These are phyloP conservation scores for Lanmaoa rubissima DNA, from an alignment of 768 basidiomycete genomes.

Conservation along the genomic window DNA sequence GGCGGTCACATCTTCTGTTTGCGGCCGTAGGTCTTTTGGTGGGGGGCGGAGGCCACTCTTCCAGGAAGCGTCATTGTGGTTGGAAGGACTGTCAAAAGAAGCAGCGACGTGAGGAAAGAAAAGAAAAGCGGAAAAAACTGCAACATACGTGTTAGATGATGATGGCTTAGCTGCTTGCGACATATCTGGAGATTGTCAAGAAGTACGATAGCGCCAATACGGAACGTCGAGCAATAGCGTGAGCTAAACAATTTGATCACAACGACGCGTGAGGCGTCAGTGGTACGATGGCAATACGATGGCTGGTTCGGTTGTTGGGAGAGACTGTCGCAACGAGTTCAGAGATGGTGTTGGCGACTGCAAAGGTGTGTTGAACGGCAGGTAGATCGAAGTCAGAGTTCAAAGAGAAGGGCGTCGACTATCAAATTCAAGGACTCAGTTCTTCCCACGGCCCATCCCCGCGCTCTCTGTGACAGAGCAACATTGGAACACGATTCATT, in stretches of 20 bases:
- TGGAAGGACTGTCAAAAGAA: slow-evolving; percentile 24
- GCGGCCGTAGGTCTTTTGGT: slow-evolving; percentile 89
- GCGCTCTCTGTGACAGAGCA: too few relatives aligned
- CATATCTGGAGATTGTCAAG: slow-evolving; percentile 22
- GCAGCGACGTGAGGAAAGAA: slow-evolving; percentile 1
- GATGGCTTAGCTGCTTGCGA: slow-evolving; percentile 34
- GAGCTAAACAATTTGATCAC: slow-evolving; percentile 19
- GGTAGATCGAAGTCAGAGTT: slow-evolving; percentile 33
- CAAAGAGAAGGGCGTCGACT: slow-evolving; percentile 22
- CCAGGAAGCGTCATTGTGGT: slow-evolving; percentile 49
- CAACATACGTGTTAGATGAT: slow-evolving; percentile 30
- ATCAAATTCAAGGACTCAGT: slow-evolving; percentile 25
- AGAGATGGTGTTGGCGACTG: slow-evolving; percentile 12
- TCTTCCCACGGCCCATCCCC: slow-evolving; percentile 27
- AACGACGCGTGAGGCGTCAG: slow-evolving; percentile 27
- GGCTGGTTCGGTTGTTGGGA: slow-evolving; percentile 12
- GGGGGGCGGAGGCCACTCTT: slow-evolving; percentile 78
- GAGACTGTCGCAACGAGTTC: slow-evolving; percentile 13
- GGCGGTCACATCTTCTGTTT: slow-evolving; percentile 95
- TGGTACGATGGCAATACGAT: slow-evolving; percentile 17
- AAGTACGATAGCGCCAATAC: slow-evolving; percentile 9
- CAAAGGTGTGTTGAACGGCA: slow-evolving; percentile 8
- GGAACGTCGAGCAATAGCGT: slow-evolving; percentile 12
- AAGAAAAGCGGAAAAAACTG: not conserved
- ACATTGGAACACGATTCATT: not conserved